A percentile compares a stretch with the other conserved stretches of the same genome.
phyloP scores from a whole-genome alignment of 441 rosid genomes.

The Brassica balearica region DNA sequence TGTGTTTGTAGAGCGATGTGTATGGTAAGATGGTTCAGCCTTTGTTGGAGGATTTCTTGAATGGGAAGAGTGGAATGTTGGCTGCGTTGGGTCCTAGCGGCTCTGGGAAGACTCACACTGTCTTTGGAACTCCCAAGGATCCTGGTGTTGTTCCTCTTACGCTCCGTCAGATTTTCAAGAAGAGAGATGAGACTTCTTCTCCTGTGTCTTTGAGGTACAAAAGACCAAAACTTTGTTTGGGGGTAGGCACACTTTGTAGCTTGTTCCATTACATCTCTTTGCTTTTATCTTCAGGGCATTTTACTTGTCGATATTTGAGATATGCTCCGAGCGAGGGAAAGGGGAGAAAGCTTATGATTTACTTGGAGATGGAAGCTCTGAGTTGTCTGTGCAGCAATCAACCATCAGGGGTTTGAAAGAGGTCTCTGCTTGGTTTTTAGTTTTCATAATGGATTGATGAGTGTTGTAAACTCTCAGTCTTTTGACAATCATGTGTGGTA shows the following conservation, averaged over 20 bases:
- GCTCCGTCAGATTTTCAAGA: slow-evolving; percentile 63
- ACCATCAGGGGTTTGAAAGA: slow-evolving; percentile 74
- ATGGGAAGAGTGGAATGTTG: slow-evolving; percentile 82
- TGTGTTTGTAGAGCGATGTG: slow-evolving; percentile 56
- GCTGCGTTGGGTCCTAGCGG: slow-evolving; percentile 94
- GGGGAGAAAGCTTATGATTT: slow-evolving; percentile 77
- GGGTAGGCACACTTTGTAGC: neutral
- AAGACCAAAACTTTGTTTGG: neutral
- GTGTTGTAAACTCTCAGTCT: slow-evolving; percentile 15
- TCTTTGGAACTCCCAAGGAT: slow-evolving; percentile 71
- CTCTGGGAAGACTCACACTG: slow-evolving; percentile 93
- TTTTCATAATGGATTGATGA: slow-evolving; percentile 20
- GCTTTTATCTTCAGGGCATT: slow-evolving; percentile 58
- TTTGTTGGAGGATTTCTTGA: slow-evolving; percentile 75
- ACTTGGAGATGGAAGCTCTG: slow-evolving; percentile 61
- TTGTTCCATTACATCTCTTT: slow-evolving; percentile 7
- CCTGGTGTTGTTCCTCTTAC: slow-evolving; percentile 87
- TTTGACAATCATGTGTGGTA: slow-evolving; percentile 10
- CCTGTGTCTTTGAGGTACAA: slow-evolving; percentile 49
- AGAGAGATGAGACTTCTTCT: slow-evolving; percentile 28
- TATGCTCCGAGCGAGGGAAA: slow-evolving; percentile 79
- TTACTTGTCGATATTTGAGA: slow-evolving; percentile 82
- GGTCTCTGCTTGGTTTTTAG: slow-evolving; percentile 45
- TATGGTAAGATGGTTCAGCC: slow-evolving; percentile 65
- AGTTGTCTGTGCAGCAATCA: slow-evolving; percentile 72